A percentile compares a stretch with the other conserved stretches of the same genome.
These are phyloP conservation scores for Pythium scleroteichum DNA, from an alignment of 352 stramenopile genomes.

Conservation along the genomic window DNA sequence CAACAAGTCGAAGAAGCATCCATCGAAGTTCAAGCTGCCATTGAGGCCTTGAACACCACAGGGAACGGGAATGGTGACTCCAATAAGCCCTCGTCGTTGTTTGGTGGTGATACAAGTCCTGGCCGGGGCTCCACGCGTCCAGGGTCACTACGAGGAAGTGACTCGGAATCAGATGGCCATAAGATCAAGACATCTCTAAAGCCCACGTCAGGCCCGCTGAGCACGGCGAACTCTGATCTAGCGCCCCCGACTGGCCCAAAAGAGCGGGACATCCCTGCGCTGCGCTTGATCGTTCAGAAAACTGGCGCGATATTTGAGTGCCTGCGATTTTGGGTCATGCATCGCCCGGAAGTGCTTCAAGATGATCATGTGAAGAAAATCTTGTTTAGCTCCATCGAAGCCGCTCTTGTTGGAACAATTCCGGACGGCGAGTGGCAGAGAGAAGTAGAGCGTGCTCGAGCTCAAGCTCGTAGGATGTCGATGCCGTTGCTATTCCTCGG, in stretches of 20 bases:
- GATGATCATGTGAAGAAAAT: slow-evolving; percentile 83
- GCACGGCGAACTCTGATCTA: slow-evolving; percentile 1
- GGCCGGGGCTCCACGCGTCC: slow-evolving; percentile 6
- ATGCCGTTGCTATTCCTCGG: slow-evolving; percentile 85
- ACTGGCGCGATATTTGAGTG: slow-evolving; percentile 86
- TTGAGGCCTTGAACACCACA: slow-evolving; percentile 45
- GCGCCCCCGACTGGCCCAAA: slow-evolving; percentile 17
- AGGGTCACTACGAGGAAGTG: slow-evolving; percentile 21
- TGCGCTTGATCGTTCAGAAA: slow-evolving; percentile 82
- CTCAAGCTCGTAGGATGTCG: slow-evolving; percentile 63
- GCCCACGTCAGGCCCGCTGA: slow-evolving; percentile 14
- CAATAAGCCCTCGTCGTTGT: slow-evolving; percentile 22
- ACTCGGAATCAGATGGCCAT: slow-evolving; percentile 48
- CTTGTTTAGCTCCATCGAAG: slow-evolving; percentile 84
- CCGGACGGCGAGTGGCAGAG: slow-evolving; percentile 80
- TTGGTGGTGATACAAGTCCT: slow-evolving; percentile 18
- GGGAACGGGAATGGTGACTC: slow-evolving; percentile 4
- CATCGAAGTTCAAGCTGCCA: slow-evolving; percentile 80
- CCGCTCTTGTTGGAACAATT: slow-evolving; percentile 77
- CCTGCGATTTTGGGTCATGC: slow-evolving; percentile 85
- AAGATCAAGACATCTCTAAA: slow-evolving; percentile 72
- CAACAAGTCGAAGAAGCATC: slow-evolving; percentile 88
- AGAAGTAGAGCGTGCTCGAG: slow-evolving; percentile 74
- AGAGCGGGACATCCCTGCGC: slow-evolving; percentile 65
- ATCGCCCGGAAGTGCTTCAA: slow-evolving; percentile 69